Evolutionary conservation across 1,284 basidiomycete species (phyloP), one percentile per base, ranked within the genome.

Genomic region (Stereum hirsutum): DNA sequence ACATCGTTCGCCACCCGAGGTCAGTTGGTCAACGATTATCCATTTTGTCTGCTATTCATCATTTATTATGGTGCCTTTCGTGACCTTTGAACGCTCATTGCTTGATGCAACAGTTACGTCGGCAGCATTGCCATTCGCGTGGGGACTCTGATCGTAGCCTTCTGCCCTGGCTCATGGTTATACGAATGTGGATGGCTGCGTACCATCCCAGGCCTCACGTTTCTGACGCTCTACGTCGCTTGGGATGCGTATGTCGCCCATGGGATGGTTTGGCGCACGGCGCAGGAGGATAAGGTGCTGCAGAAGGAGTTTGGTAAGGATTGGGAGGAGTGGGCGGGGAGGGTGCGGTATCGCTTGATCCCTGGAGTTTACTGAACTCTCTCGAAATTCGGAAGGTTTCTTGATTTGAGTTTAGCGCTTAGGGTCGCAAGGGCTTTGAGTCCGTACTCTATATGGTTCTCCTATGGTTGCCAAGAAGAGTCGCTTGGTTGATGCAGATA

Each of bases 251-350:
- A n/a, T 6, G 12, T 39, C 0, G 12, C 14, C 11, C 15, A 12
- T 7, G 37, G 15, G 37, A 25, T 39, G 20, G 20, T 39, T 14
- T 26, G 33, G 37, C 61, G 75, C 44, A 71, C 72, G 0, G 55
- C 62, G 41, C 71, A 72, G 11, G 75, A 78, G 59, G 75, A 78
- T 49, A 61, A 57, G 35, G 66, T 75, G 53, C 69, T 78, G 58
- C 57, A 56, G 44, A 69, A 71, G 50, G 45, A 65, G 39, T 78
- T 78, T 48, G 63, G 64, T 28, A 53, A 58, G 12, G 64, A 75
- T 49, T 78, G 75, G 75, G 69, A 74, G 4, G 50, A 48, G 17
- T 78, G 75, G 49, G 69, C 72, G 25, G 52, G 49, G 11, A 53
- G 54, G 21, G 75, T 76, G 14, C 65, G 54, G 24, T 70, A 59